These are phyloP conservation scores for Xylariomycetidae sp. DNA, from an alignment of 2,329 filamentous ascomycete species.

Conservation along the genomic window DNA sequence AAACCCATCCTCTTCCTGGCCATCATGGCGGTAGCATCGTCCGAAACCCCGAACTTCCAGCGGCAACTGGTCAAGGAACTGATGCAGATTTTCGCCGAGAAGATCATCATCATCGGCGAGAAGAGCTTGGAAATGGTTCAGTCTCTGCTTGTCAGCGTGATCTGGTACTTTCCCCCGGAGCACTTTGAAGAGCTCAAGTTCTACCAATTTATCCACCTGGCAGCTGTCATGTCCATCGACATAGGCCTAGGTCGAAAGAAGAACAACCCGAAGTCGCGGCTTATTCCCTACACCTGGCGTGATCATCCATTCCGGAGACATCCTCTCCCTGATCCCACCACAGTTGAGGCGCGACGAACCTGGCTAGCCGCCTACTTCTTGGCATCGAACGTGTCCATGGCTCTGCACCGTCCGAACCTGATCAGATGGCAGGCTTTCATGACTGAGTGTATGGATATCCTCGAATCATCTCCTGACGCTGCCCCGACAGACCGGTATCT, in stretches of 20 bases:
- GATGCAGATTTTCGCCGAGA: slow-evolving; percentile 67
- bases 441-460: slow-evolving; percentile 50
- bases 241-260: slow-evolving; percentile 58
- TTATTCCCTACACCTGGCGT: slow-evolving; percentile 34
- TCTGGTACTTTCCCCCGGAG: slow-evolving; percentile 83
- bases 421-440: slow-evolving; percentile 56
- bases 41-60: slow-evolving; percentile 51
- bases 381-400: slow-evolving; percentile 54
- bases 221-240: slow-evolving; percentile 76
- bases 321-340: slow-evolving; percentile 44
- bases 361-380: slow-evolving; percentile 57
- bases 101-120: slow-evolving; percentile 66
- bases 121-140: slow-evolving; percentile 83
- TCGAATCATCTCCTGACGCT: slow-evolving; percentile 48
- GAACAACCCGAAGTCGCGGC: slow-evolving; percentile 28
- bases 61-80: slow-evolving; percentile 60
- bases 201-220: slow-evolving; percentile 79
- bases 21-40: slow-evolving; percentile 60
- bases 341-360: slow-evolving; percentile 48
- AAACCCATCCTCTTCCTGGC: slow-evolving; percentile 66
- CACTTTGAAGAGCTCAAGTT: slow-evolving; percentile 84
- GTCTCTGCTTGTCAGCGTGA: slow-evolving; percentile 64
- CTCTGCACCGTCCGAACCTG: slow-evolving; percentile 54
- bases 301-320: slow-evolving; percentile 36
- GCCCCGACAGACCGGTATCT: slow-evolving; percentile 51